A percentile compares a stretch with the other conserved stretches of the same genome.
Evolutionary conservation across 2,329 filamentous ascomycete species (phyloP).

Genomic region (Trichophyton schoenleinii): DNA sequence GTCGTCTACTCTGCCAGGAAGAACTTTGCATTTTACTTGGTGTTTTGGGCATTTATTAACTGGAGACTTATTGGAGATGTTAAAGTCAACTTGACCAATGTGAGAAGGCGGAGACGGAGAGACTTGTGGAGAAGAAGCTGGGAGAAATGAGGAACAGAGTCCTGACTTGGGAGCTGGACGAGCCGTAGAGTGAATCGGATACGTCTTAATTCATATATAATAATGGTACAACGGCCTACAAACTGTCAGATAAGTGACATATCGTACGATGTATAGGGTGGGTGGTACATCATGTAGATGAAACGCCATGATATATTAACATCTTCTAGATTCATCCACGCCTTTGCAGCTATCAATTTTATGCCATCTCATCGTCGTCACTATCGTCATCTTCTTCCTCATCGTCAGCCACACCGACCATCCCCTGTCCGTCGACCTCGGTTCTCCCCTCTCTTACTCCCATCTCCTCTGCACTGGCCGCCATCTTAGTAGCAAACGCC

Average conservation of each 20-base stretch:
- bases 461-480: conserved; percentile 27
- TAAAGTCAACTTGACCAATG: conserved; percentile 13
- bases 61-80: conserved; percentile 16
- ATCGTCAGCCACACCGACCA: conserved; percentile 58
- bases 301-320: not conserved
- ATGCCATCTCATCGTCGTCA: conserved; percentile 40
- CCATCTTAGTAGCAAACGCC: conserved; percentile 64
- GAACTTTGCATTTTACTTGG: conserved; percentile 19
- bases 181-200: not conserved
- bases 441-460: conserved; percentile 45
- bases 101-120: conserved; percentile 13
- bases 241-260: not conserved
- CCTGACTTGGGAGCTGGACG: not conserved
- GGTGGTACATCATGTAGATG: not conserved
- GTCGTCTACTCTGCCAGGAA: conserved; percentile 13
- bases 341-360: not conserved
- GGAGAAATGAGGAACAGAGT: conserved; percentile 5
- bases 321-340: not conserved
- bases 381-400: conserved; percentile 56
- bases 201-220: not conserved
- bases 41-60: conserved; percentile 19
- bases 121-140: conserved; percentile 14
- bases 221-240: too few species aligned
- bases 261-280: not conserved
- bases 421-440: conserved; percentile 47